phyloP scores from a whole-genome alignment of 1,284 basidiomycete genomes.

The Chiua sp. region DNA sequence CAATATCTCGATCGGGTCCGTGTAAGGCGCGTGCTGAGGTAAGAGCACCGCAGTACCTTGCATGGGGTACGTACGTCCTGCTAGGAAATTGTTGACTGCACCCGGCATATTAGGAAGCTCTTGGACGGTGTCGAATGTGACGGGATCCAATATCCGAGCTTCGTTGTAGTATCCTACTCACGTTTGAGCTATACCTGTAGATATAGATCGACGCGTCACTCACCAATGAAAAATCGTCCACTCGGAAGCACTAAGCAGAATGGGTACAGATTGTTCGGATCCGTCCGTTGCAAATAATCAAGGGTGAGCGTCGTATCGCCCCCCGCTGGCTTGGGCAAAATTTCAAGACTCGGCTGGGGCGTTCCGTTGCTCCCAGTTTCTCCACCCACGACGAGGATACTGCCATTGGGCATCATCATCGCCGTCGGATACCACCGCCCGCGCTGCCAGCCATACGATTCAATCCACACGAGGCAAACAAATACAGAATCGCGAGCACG shows the following conservation, averaged over 20 bases:
- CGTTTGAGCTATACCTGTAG: background rate
- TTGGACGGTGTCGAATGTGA: constrained; percentile 62
- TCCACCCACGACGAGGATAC: constrained; percentile 74
- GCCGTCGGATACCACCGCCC: constrained; percentile 78
- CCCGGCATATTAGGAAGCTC: constrained; percentile 75
- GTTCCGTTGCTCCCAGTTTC: constrained; percentile 72
- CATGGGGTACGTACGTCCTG: constrained; percentile 79
- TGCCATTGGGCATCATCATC: constrained; percentile 69
- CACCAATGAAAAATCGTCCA: constrained; percentile 68
- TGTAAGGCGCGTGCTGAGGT: constrained; percentile 73
- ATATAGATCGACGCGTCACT: constrained; percentile 14
- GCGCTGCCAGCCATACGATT: too few relatives aligned
- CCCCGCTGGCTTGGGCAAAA: constrained; percentile 52
- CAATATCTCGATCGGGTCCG: constrained; percentile 68
- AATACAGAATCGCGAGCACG: constrained; percentile 9
- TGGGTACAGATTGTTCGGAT: constrained; percentile 79
- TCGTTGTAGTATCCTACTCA: constrained; percentile 74
- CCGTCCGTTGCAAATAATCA: constrained; percentile 60
- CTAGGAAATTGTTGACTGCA: constrained; percentile 73
- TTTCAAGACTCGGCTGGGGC: constrained; percentile 69
- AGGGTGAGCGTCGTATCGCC: constrained; percentile 47
- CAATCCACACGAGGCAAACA: too few relatives aligned
- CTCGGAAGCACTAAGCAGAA: constrained; percentile 75
- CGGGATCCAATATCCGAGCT: constrained; percentile 73
- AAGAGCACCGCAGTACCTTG: constrained; percentile 73